These are phyloP conservation scores for Gossypium stocksii DNA, from an alignment of 345 rosid species.

Conservation along the genomic window DNA sequence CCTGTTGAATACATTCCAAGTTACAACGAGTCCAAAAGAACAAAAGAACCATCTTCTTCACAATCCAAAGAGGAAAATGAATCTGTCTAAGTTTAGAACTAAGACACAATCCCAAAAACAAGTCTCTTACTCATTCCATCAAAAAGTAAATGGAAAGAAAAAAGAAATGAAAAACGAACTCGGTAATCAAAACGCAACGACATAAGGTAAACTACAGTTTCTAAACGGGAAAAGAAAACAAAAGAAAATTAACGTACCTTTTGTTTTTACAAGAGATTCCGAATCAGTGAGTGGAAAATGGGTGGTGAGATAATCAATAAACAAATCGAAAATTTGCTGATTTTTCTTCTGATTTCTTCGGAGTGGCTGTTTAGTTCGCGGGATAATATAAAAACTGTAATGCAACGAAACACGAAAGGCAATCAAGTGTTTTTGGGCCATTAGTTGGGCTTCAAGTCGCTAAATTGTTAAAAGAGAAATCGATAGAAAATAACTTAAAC, in stretches of 20 bases:
- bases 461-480: too few species aligned
- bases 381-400: background rate
- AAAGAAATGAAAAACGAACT: too few species aligned
- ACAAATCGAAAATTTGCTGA: background rate
- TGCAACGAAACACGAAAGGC: background rate
- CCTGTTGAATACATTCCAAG: background rate
- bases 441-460: background rate
- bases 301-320: background rate
- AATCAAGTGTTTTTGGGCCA: background rate
- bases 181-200: background rate
- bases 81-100: background rate
- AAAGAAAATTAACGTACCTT: background rate
- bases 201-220: constrained; percentile 5
- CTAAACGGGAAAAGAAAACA: background rate
- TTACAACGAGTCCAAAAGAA: background rate
- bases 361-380: background rate
- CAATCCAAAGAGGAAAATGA: constrained; percentile 4
- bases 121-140: background rate
- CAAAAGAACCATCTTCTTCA: background rate
- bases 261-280: background rate
- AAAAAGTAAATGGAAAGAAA: background rate
- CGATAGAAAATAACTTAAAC: too few species aligned
- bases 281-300: background rate
- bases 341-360: background rate
- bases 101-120: background rate